Evolutionary conservation across 148 eudicot species (phyloP), one percentile per base, ranked within the genome.

Genomic region (Rhododendron mucronatum): DNA sequence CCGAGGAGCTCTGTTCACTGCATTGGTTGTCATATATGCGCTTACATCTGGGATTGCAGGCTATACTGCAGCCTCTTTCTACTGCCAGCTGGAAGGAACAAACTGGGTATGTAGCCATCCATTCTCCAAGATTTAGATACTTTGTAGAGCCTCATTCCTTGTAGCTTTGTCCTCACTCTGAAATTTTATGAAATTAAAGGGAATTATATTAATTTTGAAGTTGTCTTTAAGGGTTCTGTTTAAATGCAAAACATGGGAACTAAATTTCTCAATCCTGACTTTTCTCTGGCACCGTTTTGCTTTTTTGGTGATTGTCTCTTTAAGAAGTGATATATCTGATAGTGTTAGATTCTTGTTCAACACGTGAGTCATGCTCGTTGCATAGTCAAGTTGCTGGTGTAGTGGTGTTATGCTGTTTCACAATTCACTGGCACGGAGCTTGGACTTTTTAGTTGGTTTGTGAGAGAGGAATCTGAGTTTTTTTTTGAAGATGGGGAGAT

Each of bases 1-100:
- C 83, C 93, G 93, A 1, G 93, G 93, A 78, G 91, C 93, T 73
- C 90, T 91, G 59, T 91, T 91, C 82, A 91, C 93, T 55, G 91
- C 93, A 23, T 82, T 91, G 84, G 93, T 91, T 78, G 88, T 91
- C 51, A 91, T 91, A 53, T 91, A 91, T 84, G 93, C 93, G 0
- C 93, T 91, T 84, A 91, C 93, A 81, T 91, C 93, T 55, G 91
- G 93, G 33, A 88, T 91, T 88, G 93, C 93, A 30, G 91, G 93
- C 80, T 91, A 91, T 80, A 90, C 91, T 7, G 93, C 93, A 53
- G 82, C 91, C 74, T 90, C 93, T 82, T 91, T 90, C 83, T 90
- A 91, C 83, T 82, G 89, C 81, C 93, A 91, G 63, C 88, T 91
- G 65, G 93, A 91, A 82, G 93, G 93, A 88, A 90, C 87, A 86